Evolutionary conservation across 2,329 filamentous ascomycete species (phyloP).

Genomic region (Exophiala sideris): DNA sequence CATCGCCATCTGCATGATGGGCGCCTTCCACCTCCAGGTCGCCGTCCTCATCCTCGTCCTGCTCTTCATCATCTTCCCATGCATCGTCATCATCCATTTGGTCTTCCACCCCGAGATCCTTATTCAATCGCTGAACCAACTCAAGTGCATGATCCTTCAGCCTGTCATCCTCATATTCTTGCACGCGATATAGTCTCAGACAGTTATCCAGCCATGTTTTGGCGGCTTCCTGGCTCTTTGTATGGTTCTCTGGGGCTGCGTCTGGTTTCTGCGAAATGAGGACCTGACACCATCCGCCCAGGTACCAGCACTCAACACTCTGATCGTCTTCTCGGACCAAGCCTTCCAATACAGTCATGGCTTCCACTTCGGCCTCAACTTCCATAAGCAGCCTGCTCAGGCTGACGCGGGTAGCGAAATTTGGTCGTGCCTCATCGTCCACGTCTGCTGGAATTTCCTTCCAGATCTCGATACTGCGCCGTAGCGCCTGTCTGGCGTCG

Average conservation of each 20-base stretch:
- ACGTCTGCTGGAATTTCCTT: slow-evolving; percentile 65
- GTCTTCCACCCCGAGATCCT: slow-evolving; percentile 60
- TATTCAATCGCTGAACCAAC: slow-evolving; percentile 53
- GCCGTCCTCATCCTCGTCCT: slow-evolving; percentile 42
- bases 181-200: slow-evolving; percentile 69
- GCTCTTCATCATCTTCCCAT: slow-evolving; percentile 55
- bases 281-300: slow-evolving; percentile 90
- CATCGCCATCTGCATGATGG: slow-evolving; percentile 18
- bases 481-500: slow-evolving; percentile 76
- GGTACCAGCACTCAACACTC: slow-evolving; percentile 94
- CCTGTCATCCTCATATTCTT: slow-evolving; percentile 67
- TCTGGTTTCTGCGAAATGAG: slow-evolving; percentile 55
- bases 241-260: slow-evolving; percentile 34
- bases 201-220: slow-evolving; percentile 77
- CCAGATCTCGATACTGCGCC: slow-evolving; percentile 79
- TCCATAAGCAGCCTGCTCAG: slow-evolving; percentile 85
- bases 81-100: slow-evolving; percentile 58
- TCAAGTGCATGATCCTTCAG: slow-evolving; percentile 45
- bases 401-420: slow-evolving; percentile 81
- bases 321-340: slow-evolving; percentile 85
- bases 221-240: slow-evolving; percentile 48
- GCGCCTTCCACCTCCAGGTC: slow-evolving; percentile 34
- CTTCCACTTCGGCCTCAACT: slow-evolving; percentile 78
- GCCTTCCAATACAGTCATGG: slow-evolving; percentile 78
- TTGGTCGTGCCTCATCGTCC: slow-evolving; percentile 68